phyloP scores from a whole-genome alignment of 2,329 filamentous ascomycete genomes.

The Neopestalotiopsis rosae region DNA sequence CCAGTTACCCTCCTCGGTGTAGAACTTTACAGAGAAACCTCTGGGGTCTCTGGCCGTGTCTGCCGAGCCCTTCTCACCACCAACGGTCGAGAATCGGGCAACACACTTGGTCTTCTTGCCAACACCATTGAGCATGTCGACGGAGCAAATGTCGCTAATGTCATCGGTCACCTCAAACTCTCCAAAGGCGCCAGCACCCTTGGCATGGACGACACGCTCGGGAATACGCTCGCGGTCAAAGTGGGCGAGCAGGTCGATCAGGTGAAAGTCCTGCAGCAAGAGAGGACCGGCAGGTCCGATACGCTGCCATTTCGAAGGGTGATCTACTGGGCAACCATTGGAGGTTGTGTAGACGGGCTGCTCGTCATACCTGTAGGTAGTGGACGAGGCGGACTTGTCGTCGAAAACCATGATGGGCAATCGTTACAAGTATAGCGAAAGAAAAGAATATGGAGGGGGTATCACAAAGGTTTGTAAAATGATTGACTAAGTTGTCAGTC shows the following conservation, averaged over 20 bases:
- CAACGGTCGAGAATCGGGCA: slow-evolving; percentile 73
- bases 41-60: slow-evolving; percentile 66
- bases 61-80: slow-evolving; percentile 70
- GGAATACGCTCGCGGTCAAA: slow-evolving; percentile 58
- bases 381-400: slow-evolving; percentile 43
- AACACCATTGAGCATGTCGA: slow-evolving; percentile 54
- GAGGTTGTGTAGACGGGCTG: slow-evolving; percentile 64
- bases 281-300: slow-evolving; percentile 62
- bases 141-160: slow-evolving; percentile 49
- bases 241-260: slow-evolving; percentile 65
- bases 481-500: not conserved
- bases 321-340: slow-evolving; percentile 62
- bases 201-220: slow-evolving; percentile 49
- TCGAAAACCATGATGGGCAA: slow-evolving; percentile 46
- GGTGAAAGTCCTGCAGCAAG: slow-evolving; percentile 68
- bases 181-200: slow-evolving; percentile 43
- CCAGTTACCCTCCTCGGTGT: slow-evolving; percentile 75
- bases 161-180: slow-evolving; percentile 54
- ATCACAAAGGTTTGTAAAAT: not conserved
- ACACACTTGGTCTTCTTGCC: slow-evolving; percentile 67
- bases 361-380: slow-evolving; percentile 60
- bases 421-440: not conserved
- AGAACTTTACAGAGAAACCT: slow-evolving; percentile 72
- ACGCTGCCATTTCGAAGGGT: slow-evolving; percentile 55
- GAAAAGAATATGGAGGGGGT: not conserved